A percentile compares a stretch with the other conserved stretches of the same genome.
Conservation (phyloP, 2,329 filamentous ascomycete genomes). For the Dryadomyces sulphureus region DNA sequence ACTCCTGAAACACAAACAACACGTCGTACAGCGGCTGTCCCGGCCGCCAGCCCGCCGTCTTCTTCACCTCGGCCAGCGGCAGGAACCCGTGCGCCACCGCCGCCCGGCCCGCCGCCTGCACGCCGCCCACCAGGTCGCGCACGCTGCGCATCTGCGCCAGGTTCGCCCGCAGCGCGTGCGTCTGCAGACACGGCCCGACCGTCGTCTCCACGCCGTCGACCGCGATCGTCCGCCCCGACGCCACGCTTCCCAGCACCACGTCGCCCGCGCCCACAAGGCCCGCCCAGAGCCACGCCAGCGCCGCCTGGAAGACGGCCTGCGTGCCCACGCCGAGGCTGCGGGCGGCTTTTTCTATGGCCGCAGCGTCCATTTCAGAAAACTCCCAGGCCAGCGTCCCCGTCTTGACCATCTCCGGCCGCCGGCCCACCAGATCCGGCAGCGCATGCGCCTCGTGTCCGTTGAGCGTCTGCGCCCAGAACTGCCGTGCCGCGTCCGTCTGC, state of each 20-base stretch:
- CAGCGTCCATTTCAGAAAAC: conserved; percentile 19
- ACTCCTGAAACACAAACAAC: conserved; percentile 76
- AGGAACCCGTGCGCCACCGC: conserved; percentile 49
- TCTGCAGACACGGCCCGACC: conserved; percentile 66
- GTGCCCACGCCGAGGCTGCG: conserved; percentile 35
- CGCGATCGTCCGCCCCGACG: conserved; percentile 66
- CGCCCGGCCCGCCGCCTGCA: conserved; percentile 51
- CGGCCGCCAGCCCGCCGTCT: conserved; percentile 36
- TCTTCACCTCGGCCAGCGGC: conserved; percentile 56
- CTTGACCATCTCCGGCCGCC: conserved; percentile 17
- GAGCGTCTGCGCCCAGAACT: conserved; percentile 60
- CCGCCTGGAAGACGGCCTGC: conserved; percentile 64
- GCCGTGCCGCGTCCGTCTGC: conserved; percentile 25
- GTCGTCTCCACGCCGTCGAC: conserved; percentile 55
- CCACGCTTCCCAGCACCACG: conserved; percentile 62
- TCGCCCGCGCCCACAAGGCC: conserved; percentile 50
- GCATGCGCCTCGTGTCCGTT: conserved; percentile 35
- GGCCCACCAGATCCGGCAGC: conserved; percentile 39
- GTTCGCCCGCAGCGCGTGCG: conserved; percentile 57
- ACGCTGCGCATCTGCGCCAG: conserved; percentile 34
- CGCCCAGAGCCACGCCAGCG: conserved; percentile 49
- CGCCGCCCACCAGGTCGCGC: conserved; percentile 43
- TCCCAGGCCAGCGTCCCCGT: conserved; percentile 9
- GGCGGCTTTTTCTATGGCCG: conserved; percentile 21
- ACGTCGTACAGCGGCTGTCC: conserved; percentile 55